Conservation (phyloP, 441 rosid species). For the Eruca vesicaria region DNA sequence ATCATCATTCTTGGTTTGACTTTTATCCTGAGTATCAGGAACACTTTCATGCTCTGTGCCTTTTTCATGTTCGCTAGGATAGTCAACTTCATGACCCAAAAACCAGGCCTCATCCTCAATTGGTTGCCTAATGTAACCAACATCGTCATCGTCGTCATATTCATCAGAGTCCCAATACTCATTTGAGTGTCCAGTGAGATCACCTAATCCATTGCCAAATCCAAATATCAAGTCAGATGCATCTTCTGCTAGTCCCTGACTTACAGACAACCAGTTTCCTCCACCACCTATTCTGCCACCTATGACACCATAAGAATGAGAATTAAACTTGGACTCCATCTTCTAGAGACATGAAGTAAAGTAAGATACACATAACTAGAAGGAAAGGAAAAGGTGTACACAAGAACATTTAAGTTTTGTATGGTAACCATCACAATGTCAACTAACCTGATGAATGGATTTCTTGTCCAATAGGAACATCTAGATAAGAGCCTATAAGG, state of each 20-base stretch:
- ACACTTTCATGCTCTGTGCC: conserved; percentile 70
- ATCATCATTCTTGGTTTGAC: conserved; percentile 68
- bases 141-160: conserved; percentile 90
- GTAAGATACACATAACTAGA: background rate
- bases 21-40: conserved; percentile 68
- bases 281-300: conserved; percentile 78
- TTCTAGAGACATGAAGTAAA: conserved; percentile 2
- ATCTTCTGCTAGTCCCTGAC: conserved; percentile 93
- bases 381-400: background rate
- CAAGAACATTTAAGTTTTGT: background rate
- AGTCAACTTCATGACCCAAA: conserved; percentile 94
- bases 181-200: conserved; percentile 73
- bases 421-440: conserved; percentile 3
- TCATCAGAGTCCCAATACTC: conserved; percentile 98
- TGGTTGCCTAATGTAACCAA: conserved; percentile 93
- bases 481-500: conserved; percentile 76
- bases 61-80: conserved; percentile 91
- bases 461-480: conserved; percentile 94
- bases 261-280: conserved; percentile 89
- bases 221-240: conserved; percentile 89
- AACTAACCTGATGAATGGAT: conserved; percentile 79
- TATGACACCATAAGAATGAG: conserved; percentile 26
- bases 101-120: conserved; percentile 95
- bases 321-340: conserved; percentile 11
- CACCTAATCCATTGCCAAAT: conserved; percentile 88